Base-by-base conservation (phyloP, 2,329 filamentous ascomycete genomes). In the Calonectria multiphialidica region DNA sequence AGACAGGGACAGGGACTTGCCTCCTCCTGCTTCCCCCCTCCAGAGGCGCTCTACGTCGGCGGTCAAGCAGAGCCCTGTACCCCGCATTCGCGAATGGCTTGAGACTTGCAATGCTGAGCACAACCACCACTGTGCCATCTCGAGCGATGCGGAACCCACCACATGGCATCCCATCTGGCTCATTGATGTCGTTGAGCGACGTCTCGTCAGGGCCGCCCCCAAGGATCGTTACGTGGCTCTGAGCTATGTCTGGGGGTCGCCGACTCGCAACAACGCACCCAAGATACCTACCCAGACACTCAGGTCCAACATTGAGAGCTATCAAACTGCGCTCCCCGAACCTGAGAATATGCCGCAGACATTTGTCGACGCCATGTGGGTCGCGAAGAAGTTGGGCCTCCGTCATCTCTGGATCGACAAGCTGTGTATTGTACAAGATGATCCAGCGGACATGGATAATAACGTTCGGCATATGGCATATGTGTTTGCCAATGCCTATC, bases 331-430 rank as follows among this genome's bases (percentile, higher is more conserved):
- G 5, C 73, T 87, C 18, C 81, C 83, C 5, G 84, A 86, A 18
- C 28, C 28, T 30, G 74, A 78, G 10, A 82, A 84, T 18, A 77
- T 87, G 18, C 85, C 84, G 42, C 81, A 83, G 64, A 86, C 85
- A 5, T 84, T 87, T 66, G 68, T 82, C n/a, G 85, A 87, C 72
- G 85, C 85, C 71, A 85, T 87, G 72, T 86, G 84, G 83, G 76
- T 87, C 23, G 80, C 84, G 28, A 83, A 82, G 72, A 86, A 86
- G 77, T 79, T 88, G 13, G 84, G 83, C 1, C 80, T 86, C 25
- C 82, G 83, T 2, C 83, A 85, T 68, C 79, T 88, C 23, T 88
- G 87, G 87, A 83, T 88, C 40, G 87, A 88, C 72, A 81, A 83
- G 40, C 79, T 87, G 59, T 87, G 86, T 65, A 86, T 87, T 68